Percentiles rank a stretch among this genome's conserved stretches.
phyloP scores from a whole-genome alignment of 768 basidiomycete species.

The Trametes maxima region DNA sequence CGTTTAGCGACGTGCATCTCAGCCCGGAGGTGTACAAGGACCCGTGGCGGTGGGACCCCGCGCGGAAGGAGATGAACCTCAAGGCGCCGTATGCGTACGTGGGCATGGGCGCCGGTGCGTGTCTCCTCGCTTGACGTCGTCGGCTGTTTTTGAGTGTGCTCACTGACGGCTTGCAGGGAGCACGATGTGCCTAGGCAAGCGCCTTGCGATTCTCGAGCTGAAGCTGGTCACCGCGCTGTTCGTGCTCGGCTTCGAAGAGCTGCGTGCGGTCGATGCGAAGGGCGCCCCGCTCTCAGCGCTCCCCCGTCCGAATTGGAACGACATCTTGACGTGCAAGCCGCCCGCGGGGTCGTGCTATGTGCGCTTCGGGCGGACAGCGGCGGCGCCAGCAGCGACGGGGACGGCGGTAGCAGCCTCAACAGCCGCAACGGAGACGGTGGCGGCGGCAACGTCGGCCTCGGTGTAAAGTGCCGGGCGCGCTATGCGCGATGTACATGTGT shows the following conservation, averaged over 20 bases:
- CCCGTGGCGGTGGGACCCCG: conserved; percentile 78
- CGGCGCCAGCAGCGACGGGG: background rate
- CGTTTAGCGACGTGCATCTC: conserved; percentile 79
- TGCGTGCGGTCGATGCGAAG: conserved; percentile 54
- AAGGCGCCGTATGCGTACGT: conserved; percentile 62
- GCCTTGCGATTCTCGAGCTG: conserved; percentile 73
- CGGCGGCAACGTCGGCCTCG: background rate
- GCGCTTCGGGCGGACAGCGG: conserved; percentile 19
- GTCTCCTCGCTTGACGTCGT: conserved; percentile 26
- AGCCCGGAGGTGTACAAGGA: conserved; percentile 71
- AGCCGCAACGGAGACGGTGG: background rate
- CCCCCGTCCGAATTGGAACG: conserved; percentile 79
- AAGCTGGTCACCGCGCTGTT: conserved; percentile 73
- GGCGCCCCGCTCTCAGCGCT: conserved; percentile 47
- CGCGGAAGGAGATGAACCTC: conserved; percentile 43
- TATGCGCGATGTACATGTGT: too few relatives aligned
- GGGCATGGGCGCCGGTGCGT: conserved; percentile 81
- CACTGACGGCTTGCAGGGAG: conserved; percentile 48
- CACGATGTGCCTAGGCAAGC: conserved; percentile 70
- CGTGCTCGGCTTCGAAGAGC: conserved; percentile 58
- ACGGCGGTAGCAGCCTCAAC: background rate
- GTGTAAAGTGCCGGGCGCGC: too few relatives aligned
- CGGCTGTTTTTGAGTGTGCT: conserved; percentile 6
- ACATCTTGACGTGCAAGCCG: conserved; percentile 68
- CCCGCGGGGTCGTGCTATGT: conserved; percentile 55